Base-by-base conservation (phyloP, 2,329 filamentous ascomycete genomes). In the Davidsoniella eucalypti region DNA sequence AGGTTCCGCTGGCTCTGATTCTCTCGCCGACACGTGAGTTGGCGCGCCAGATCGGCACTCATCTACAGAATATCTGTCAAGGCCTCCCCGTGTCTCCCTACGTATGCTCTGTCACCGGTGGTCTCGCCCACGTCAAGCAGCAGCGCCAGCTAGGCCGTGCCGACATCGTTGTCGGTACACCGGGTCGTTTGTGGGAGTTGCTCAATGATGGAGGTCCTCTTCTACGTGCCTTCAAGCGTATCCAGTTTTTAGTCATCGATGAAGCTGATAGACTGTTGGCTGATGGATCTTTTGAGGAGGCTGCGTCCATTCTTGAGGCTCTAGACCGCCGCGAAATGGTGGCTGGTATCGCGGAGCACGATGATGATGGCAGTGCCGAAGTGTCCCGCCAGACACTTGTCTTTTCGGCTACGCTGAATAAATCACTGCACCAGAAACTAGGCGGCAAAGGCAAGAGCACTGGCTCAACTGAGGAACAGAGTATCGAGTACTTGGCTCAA, bases 321-420 rank as follows among this genome's bases (percentile, higher is more conserved):
- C 67, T 98, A 8, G 87, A 95, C 59, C 73, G 80, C 25, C 67
- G 73, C 38, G 71, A 75, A 16, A 70, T 73, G 18, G 69, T 71
- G 5, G 63, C 67, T 1, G 66, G 70, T 5, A 70, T 70, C 1
- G 66, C 67, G 2, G 68, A 72, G 3, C 69, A 73, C 14, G 65
- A 73, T 16, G 69, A 73, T 4, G 69, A 75, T 12, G 69, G 72
- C 8, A 64, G 68, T 0, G 58, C 64, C 5, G 56, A 63, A 9
- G 61, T 69, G 40, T 60, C 74, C 14, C 71, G 90, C 39, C 92
- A 98, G 61, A 96, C 88, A 0, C 74, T 98, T 0, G 87, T 98
- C 17, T 98, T 98, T 64, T 96, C 92, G 0, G 92, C 92, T 0
- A 98, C 92, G 0, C 94, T 98, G 63, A 84, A 94, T 61, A 90